phyloP scores from a whole-genome alignment of 768 basidiomycete species.

The Podaxis sp. region DNA sequence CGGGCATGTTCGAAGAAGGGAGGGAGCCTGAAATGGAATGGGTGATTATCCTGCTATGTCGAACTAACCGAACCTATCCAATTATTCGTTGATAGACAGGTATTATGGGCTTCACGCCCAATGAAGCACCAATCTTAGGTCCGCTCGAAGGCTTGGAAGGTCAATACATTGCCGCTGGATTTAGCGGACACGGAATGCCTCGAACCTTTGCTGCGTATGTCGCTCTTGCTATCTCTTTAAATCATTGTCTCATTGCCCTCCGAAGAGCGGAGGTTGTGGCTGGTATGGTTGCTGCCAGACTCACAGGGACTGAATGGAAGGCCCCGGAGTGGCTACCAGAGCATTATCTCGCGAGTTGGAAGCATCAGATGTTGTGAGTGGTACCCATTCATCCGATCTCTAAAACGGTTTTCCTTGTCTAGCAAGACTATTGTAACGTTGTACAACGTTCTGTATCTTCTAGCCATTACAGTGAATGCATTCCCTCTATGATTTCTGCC shows the following conservation, averaged over 20 bases:
- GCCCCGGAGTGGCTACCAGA: conserved; percentile 65
- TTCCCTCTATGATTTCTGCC: too few species aligned
- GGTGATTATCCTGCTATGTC: conserved; percentile 41
- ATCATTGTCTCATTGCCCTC: not conserved
- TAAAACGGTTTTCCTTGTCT: too few species aligned
- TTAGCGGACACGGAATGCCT: conserved; percentile 80
- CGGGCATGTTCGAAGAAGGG: conserved; percentile 43
- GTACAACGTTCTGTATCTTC: too few species aligned
- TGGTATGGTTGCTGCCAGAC: conserved; percentile 54
- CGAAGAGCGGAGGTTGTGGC: conserved; percentile 61
- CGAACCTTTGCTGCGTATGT: conserved; percentile 69
- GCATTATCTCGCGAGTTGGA: conserved; percentile 41
- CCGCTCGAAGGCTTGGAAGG: conserved; percentile 35
- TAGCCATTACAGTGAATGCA: too few species aligned
- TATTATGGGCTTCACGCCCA: conserved; percentile 74
- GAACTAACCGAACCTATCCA: not conserved
- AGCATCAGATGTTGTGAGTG: not conserved
- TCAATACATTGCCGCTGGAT: conserved; percentile 75
- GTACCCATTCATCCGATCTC: not conserved
- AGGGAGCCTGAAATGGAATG: conserved; percentile 75
- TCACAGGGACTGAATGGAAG: conserved; percentile 44
- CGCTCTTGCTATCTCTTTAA: not conserved
- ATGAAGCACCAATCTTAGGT: conserved; percentile 66
- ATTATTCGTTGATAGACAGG: conserved; percentile 55
- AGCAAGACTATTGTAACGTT: too few species aligned